These are phyloP conservation scores for Moesziomyces parantarcticus DNA, from an alignment of 1,284 basidiomycete species.

Conservation along the genomic window DNA sequence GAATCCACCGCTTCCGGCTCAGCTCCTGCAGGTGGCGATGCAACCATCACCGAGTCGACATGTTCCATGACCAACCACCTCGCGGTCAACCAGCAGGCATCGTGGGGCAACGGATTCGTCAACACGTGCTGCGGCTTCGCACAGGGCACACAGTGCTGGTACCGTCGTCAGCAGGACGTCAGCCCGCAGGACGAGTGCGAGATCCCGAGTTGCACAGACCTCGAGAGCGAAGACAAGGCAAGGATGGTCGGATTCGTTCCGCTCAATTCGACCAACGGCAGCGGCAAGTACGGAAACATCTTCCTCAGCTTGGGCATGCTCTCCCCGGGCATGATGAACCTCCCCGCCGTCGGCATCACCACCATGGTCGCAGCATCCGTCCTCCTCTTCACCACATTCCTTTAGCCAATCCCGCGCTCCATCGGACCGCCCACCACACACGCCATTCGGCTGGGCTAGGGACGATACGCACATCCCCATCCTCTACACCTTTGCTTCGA, in stretches of 20 bases:
- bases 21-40: slow-evolving; percentile 40
- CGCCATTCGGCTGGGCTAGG: background rate
- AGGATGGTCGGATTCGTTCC: slow-evolving; percentile 52
- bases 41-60: slow-evolving; percentile 41
- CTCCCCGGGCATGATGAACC: background rate
- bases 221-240: slow-evolving; percentile 35
- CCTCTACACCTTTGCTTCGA: background rate
- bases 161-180: slow-evolving; percentile 32
- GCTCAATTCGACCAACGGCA: slow-evolving; percentile 47
- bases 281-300: slow-evolving; percentile 53
- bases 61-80: slow-evolving; percentile 50
- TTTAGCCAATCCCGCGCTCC: background rate
- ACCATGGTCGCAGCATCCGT: background rate
- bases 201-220: slow-evolving; percentile 48
- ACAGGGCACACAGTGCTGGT: slow-evolving; percentile 44
- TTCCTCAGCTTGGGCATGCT: slow-evolving; percentile 49
- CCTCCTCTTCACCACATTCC: background rate
- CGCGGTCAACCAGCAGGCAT: slow-evolving; percentile 52
- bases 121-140: slow-evolving; percentile 54
- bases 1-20: slow-evolving; percentile 26
- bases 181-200: slow-evolving; percentile 31
- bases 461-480: slow-evolving; percentile 2
- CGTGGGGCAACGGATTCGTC: slow-evolving; percentile 52
- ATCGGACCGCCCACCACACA: slow-evolving; percentile 3
- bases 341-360: slow-evolving; percentile 10